These are phyloP conservation scores for Mycena polygramma DNA, from an alignment of 768 basidiomycete genomes.

Conservation along the genomic window DNA sequence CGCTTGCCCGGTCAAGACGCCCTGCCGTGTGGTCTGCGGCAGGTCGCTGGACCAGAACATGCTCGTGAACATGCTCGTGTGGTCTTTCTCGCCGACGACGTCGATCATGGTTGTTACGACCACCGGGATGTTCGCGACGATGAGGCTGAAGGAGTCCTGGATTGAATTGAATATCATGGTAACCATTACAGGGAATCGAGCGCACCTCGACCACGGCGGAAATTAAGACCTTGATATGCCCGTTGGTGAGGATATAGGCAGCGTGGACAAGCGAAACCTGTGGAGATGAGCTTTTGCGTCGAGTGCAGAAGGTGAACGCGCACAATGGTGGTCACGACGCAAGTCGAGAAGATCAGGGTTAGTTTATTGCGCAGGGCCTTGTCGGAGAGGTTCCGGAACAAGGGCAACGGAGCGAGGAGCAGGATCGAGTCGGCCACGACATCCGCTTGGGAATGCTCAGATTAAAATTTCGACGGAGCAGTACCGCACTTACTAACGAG, in stretches of 20 bases:
- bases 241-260: conserved; percentile 51
- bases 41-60: conserved; percentile 17
- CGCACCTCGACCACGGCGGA: conserved; percentile 60
- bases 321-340: conserved; percentile 62
- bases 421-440: conserved; percentile 60
- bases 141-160: conserved; percentile 51
- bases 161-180: neutral
- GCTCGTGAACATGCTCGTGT: conserved; percentile 21
- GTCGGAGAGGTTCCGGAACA: conserved; percentile 59
- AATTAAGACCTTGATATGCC: conserved; percentile 48
- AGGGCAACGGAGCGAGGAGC: conserved; percentile 57
- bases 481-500: conserved; percentile 58
- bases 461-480: no score
- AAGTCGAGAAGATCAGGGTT: conserved; percentile 67
- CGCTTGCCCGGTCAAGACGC: neutral
- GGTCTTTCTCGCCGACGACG: conserved; percentile 22
- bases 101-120: conserved; percentile 48
- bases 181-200: neutral
- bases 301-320: conserved; percentile 12
- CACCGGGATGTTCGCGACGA: conserved; percentile 57
- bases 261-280: conserved; percentile 61
- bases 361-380: conserved; percentile 54
- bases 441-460: conserved; percentile 54
- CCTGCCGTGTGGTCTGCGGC: neutral
- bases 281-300: neutral